Evolutionary conservation across 345 rosid species (phyloP).

Genomic region (Populus pruinosa): DNA sequence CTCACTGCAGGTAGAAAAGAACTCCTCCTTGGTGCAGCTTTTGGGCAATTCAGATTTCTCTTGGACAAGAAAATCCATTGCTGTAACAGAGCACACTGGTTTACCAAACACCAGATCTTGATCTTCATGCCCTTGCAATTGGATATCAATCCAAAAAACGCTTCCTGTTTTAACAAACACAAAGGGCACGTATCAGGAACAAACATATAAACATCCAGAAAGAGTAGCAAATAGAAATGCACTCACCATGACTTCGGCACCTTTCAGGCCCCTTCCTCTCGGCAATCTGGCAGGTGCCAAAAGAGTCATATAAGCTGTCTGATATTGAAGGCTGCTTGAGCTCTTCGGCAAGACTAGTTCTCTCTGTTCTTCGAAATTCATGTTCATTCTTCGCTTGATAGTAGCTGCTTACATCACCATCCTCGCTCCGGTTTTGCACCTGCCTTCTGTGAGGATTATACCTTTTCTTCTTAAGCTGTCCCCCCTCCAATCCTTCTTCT

Average conservation of each 20-base stretch:
- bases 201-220: not conserved
- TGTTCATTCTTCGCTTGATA: not conserved
- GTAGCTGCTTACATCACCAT: not conserved
- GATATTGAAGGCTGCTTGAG: not conserved
- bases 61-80: not conserved
- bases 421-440: slow-evolving; percentile 1
- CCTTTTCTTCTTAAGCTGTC: not conserved
- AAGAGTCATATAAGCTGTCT: slow-evolving; percentile 19
- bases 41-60: not conserved
- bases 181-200: not conserved
- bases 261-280: not conserved
- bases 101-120: not conserved
- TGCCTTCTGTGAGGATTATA: not conserved
- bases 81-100: not conserved
- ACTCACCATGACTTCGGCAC: not conserved
- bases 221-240: not conserved
- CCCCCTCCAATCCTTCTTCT: not conserved
- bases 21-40: not conserved
- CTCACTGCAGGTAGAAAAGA: not conserved
- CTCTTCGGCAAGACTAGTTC: slow-evolving; percentile 5
- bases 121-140: not conserved
- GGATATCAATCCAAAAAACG: slow-evolving; percentile 1
- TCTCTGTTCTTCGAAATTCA: slow-evolving; percentile 1
- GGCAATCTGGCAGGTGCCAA: slow-evolving; percentile 11
- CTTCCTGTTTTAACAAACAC: not conserved